Evolutionary conservation across 441 rosid genomes (phyloP), one percentile per base, ranked within the genome.

Genomic region (Euphorbia neoarborescens): DNA sequence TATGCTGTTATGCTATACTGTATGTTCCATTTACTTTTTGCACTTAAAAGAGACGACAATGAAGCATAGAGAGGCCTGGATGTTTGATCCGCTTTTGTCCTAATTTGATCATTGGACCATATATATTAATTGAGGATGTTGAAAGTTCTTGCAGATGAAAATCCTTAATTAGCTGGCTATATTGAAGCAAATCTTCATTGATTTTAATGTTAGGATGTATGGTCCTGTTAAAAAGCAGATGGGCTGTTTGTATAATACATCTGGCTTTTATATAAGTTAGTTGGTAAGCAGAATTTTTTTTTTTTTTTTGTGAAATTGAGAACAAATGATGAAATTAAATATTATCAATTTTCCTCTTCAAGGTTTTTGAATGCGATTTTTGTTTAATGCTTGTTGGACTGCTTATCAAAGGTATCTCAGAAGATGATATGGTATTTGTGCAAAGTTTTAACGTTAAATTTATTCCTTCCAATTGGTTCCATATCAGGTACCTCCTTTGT

Each of bases 401-500:
- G 28, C 37, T 44, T 44, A 27, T 20, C 25, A 46, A 44, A 44
- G 15, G n/a, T 28, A 62, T 42, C 24, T 12, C 20, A 42, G 3
- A 22, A 25, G 44, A 25, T 27, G 50, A 27, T 44, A 7, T 54
- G 32, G 28, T 53, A 34, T 14, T 13, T 34, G 8, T 25, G 8
- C 50, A 5, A 58, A 59, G 19, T 42, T n/a, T 4, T 57, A 12
- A 8, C 17, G 9, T 17, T 9, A 58, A 27, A 3, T 30, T 0
- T 27, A 13, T 44, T 44, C 25, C 30, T 9, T n/a, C 25, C 20
- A 32, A 19, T 68, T 17, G 22, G 30, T 28, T 69, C 48, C 34
- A 38, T 44, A 70, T 60, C 85, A 93, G 98, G 88, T 91, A 93
- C 78, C 86, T 93, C 48, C 84, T 93, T 35, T 93, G 94, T 76